phyloP scores from a whole-genome alignment of 164 flowering plant species.

The Houttuynia cordata region DNA sequence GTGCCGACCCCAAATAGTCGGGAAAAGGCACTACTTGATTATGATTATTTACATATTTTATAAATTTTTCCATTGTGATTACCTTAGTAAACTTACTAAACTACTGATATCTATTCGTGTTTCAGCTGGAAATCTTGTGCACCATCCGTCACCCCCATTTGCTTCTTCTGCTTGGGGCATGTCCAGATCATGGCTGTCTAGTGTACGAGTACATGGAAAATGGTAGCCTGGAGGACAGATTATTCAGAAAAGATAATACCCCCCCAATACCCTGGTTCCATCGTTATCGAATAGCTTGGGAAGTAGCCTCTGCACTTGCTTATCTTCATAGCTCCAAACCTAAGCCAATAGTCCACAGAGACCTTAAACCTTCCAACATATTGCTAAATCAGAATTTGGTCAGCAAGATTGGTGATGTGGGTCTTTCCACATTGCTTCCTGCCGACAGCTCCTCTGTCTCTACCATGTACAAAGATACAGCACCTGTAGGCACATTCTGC shows the following conservation, averaged over 20 bases:
- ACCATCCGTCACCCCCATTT: slow-evolving; percentile 73
- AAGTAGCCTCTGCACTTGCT: slow-evolving; percentile 68
- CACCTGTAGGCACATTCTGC: slow-evolving; percentile 66
- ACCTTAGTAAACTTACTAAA: no score
- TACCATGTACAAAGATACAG: slow-evolving; percentile 33
- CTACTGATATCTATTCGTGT: not conserved
- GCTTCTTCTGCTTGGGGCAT: slow-evolving; percentile 86
- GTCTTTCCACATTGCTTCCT: slow-evolving; percentile 59
- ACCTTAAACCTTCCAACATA: slow-evolving; percentile 89
- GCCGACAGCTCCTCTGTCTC: slow-evolving; percentile 18
- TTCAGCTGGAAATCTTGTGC: slow-evolving; percentile 81
- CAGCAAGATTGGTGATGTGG: slow-evolving; percentile 92
- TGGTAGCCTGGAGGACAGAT: slow-evolving; percentile 71
- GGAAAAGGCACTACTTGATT: no score
- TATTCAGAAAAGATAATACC: slow-evolving; percentile 29
- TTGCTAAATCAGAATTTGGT: slow-evolving; percentile 68
- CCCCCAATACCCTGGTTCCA: slow-evolving; percentile 74
- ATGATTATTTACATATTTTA: not conserved
- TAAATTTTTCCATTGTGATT: not conserved
- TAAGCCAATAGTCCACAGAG: slow-evolving; percentile 70
- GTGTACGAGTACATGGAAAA: slow-evolving; percentile 94
- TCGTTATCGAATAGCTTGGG: slow-evolving; percentile 77
- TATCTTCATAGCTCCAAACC: slow-evolving; percentile 84
- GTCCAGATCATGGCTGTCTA: slow-evolving; percentile 69
- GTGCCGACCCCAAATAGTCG: no score